A percentile compares a stretch with the other conserved stretches of the same genome.
Evolutionary conservation across 2,329 filamentous ascomycete genomes (phyloP).

Genomic region (Hysterium pulicare): DNA sequence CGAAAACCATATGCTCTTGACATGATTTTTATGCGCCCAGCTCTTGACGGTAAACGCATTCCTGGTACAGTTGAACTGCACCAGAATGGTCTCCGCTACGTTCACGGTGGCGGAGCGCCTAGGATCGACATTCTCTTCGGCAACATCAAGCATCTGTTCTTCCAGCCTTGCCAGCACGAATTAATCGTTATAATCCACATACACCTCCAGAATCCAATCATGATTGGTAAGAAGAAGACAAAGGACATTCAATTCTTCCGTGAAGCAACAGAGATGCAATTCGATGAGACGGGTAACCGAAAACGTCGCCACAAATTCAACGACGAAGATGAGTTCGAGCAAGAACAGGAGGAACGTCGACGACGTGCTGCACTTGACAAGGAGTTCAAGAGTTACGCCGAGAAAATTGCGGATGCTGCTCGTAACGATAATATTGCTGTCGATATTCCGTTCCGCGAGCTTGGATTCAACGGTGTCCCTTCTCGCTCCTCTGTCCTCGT

Average conservation of each 20-base stretch:
- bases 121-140: constrained; percentile 93
- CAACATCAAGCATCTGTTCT: constrained; percentile 98
- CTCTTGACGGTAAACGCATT: constrained; percentile 94
- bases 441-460: constrained; percentile 93
- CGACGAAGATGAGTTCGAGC: constrained; percentile 97
- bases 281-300: constrained; percentile 96
- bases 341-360: constrained; percentile 93
- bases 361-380: constrained; percentile 89
- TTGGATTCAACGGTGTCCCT: constrained; percentile 95
- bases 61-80: constrained; percentile 96
- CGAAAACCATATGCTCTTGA: constrained; percentile 86
- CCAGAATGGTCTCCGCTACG: constrained; percentile 95
- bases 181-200: constrained; percentile 98
- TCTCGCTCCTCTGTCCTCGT: constrained; percentile 94
- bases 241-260: constrained; percentile 98
- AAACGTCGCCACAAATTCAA: constrained; percentile 97
- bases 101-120: constrained; percentile 72
- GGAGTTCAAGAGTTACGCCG: constrained; percentile 91
- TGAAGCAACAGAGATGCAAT: constrained; percentile 96
- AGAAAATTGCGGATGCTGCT: constrained; percentile 95
- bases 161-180: constrained; percentile 95
- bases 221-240: constrained; percentile 98
- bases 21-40: constrained; percentile 92
- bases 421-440: constrained; percentile 88
- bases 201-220: constrained; percentile 95